Base-by-base conservation (phyloP, 2,329 filamentous ascomycete genomes). In the Colletotrichum sp. region DNA sequence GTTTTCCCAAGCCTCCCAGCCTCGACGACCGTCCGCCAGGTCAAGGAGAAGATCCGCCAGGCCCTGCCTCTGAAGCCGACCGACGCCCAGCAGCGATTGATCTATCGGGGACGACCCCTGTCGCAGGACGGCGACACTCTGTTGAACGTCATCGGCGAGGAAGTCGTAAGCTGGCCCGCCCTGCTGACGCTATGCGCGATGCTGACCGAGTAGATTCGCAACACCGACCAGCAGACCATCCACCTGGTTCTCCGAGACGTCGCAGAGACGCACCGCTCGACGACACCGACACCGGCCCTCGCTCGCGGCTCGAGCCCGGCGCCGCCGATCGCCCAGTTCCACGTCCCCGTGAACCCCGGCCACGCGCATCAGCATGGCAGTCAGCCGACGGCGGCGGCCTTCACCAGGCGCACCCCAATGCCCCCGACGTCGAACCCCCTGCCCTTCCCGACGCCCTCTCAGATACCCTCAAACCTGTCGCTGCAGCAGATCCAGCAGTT, bases 41-140 rank as follows among this genome's bases (percentile, higher is more conserved):
- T 93, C 38, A 92, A 92, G 79, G 86, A 87, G 57, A 89, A 84
- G 79, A 91, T 93, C 72, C 88, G 89, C 36, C 84, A 90, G 77
- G 78, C 81, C 5, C 79, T 92, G 55, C 82, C 85, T 29, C 80
- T 87, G 58, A 87, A 85, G 66, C 90, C 90, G 5, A 77, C 85
- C 18, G 86, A 90, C 73, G 86, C 90, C 38, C 85, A 87, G 38
- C 90, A 92, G 79, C 86, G 91, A 55, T 82, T 93, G 72, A 93
- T 93, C 47, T 87, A 92, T 77, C 85, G 88, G 55, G 91, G 91
- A 1, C 87, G 90, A 43, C 84, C 91, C 61, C 82, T 93, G 62
- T 80, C 84, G 34, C 86, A 86, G 64, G 90, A 92, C 47, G 82
- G 83, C 13, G 89, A 91, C 71, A 91, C 87, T 18, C 83, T 93